Conservation (phyloP, 306 rosid species). For the Cotoneaster glaucophyllus region DNA sequence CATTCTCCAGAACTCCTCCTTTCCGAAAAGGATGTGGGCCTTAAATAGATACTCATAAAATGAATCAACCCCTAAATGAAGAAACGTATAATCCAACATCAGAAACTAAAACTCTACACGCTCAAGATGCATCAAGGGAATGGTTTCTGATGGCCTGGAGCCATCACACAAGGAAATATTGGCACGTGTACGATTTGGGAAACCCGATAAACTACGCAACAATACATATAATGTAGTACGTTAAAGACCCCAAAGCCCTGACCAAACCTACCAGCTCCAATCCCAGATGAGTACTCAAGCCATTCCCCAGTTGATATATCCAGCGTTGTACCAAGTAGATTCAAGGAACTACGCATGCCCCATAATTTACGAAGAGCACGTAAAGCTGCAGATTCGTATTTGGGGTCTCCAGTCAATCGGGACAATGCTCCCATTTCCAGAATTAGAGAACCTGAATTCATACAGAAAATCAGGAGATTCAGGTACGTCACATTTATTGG, state of each 20-base stretch:
- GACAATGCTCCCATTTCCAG: conserved; percentile 99
- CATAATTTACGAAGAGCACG: conserved; percentile 84
- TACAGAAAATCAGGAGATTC: conserved; percentile 25
- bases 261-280: conserved; percentile 80
- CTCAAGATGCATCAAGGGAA: conserved; percentile 6
- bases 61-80: conserved; percentile 88
- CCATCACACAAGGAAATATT: not conserved
- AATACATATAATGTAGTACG: not conserved
- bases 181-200: not conserved
- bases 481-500: conserved; percentile 14
- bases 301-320: conserved; percentile 85
- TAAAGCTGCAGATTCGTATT: conserved; percentile 76
- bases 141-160: not conserved
- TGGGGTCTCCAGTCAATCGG: conserved; percentile 78
- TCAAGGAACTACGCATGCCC: conserved; percentile 87
- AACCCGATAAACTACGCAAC: not conserved
- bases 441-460: conserved; percentile 77
- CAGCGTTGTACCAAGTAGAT: conserved; percentile 87
- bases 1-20: conserved; percentile 60
- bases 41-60: conserved; percentile 92
- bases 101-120: conserved; percentile 27
- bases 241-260: conserved; percentile 1
- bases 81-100: conserved; percentile 20
- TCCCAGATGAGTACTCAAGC: conserved; percentile 86
- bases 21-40: conserved; percentile 75